Evolutionary conservation across 225 moss, liverwort and hornwort species (phyloP), one percentile per base, ranked within the genome.

Genomic region (Sphagnum tenellum): DNA sequence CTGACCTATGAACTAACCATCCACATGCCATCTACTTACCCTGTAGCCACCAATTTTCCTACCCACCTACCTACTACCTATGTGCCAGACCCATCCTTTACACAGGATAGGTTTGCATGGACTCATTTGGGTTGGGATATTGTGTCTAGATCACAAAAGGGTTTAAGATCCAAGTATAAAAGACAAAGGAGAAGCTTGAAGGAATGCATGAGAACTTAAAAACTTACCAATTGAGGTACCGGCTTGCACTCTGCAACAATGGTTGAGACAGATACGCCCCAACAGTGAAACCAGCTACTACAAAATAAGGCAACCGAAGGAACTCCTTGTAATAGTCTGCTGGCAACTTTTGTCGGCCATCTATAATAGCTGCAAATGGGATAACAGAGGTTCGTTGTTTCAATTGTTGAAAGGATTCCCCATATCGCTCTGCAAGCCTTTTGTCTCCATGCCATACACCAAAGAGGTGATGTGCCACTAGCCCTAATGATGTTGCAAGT

Each of bases 391-490:
- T 96, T 50, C 96, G 84, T 46, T 75, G 76, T 70, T 89, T 89
- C 67, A 96, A 81, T 66, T 44, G 59, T 71, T 88, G 80, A 64
- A 86, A 96, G 46, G 88, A 76, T 56, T 89, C 82, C 46, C 96
- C 96, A 62, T 96, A 89, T 51, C 86, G 84, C 54, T 73, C 75
- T 9, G 78, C 76, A 57, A 96, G 64, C 55, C 96, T 78, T 47
- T 67, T 68, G 65, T 96, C 96, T 50, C 96, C 96, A 64, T 96
- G 92, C 96, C 96, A 96, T 12, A 90, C 92, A 5, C 90, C 96
- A 64, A 96, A 92, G 10, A 96, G 9, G 64, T 96, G 96, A 73
- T 96, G 96, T 4, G 86, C 88, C 6, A 88, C 69, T 54, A 96
- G 70, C 12, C 89, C 96, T 29, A 92, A 45, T 1, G 96, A 92